Conservation (phyloP, 768 basidiomycete genomes). For the Cystobasidium ongulense region DNA sequence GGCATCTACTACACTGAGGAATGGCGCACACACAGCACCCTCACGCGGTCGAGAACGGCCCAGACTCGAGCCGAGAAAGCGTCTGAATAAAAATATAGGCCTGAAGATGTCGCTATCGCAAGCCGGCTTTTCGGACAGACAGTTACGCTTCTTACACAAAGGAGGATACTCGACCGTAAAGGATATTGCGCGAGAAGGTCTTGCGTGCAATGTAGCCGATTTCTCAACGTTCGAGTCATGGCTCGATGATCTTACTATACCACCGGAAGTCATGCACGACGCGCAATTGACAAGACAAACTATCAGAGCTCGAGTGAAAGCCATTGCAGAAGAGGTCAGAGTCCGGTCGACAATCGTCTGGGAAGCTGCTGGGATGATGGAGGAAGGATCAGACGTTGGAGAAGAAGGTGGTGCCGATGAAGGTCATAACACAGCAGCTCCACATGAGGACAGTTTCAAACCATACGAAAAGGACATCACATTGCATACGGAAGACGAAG, state of each 20-base stretch:
- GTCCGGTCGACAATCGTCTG: slow-evolving; percentile 1
- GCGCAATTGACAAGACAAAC: neutral
- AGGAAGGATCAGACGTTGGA: slow-evolving; percentile 2
- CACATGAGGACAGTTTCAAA: neutral
- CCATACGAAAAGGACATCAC: neutral
- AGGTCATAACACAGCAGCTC: neutral
- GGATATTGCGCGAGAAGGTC: neutral
- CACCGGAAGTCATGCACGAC: neutral
- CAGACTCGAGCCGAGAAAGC: neutral
- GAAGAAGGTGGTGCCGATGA: neutral
- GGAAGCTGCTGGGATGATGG: slow-evolving; percentile 14
- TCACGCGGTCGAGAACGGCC: neutral
- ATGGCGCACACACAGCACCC: no score
- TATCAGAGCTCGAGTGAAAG: neutral
- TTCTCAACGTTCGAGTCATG: neutral
- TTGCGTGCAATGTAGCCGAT: neutral
- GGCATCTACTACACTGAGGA: no score
- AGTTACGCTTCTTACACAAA: neutral
- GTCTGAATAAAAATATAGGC: neutral
- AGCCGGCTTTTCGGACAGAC: neutral
- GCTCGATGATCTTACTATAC: neutral
- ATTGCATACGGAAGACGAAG: neutral
- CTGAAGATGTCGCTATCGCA: neutral
- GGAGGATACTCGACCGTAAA: neutral
- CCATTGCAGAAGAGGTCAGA: neutral